Conservation (phyloP, 2,329 filamentous ascomycete species). For the Penicillium sp. region DNA sequence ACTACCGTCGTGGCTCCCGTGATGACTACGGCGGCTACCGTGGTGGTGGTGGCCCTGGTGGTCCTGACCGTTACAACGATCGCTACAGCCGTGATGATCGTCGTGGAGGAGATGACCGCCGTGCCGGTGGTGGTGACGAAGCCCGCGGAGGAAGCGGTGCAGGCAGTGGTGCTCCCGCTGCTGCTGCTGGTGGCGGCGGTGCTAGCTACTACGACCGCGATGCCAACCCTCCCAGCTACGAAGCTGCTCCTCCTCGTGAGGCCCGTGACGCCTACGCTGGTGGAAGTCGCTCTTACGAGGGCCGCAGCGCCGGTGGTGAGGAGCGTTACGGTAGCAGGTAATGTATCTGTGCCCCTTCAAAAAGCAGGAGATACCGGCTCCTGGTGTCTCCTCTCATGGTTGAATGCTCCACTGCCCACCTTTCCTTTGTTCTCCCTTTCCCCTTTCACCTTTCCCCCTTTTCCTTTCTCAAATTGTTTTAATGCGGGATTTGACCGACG, state of each 20-base stretch:
- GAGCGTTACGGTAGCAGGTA: constrained; percentile 45
- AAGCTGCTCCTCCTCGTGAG: constrained; percentile 40
- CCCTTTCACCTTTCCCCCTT: constrained; percentile 24
- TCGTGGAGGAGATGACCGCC: constrained; percentile 43
- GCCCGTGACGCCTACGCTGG: constrained; percentile 32
- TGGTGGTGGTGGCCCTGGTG: constrained; percentile 13
- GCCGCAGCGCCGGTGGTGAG: constrained; percentile 36
- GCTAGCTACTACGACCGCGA: constrained; percentile 56
- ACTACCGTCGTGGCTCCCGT: constrained; percentile 46
- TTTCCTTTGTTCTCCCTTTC: constrained; percentile 16
- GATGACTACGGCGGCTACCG: constrained; percentile 40
- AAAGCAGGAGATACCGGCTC: constrained; percentile 18
- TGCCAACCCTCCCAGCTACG: constrained; percentile 50
- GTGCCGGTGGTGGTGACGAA: constrained; percentile 42
- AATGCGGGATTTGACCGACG: constrained; percentile 38
- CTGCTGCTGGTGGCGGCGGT: constrained; percentile 28
- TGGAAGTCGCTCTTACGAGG: constrained; percentile 39
- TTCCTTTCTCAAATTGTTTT: constrained; percentile 39
- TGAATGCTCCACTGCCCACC: constrained; percentile 17
- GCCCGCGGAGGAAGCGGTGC: constrained; percentile 15
- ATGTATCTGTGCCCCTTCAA: constrained; percentile 27
- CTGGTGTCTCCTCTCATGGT: constrained; percentile 18
- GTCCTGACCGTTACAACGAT: constrained; percentile 47
- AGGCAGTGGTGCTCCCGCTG: constrained; percentile 30
- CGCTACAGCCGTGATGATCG: constrained; percentile 47